A percentile compares a stretch with the other conserved stretches of the same genome.
These are phyloP conservation scores for Capsicum baccatum DNA, from an alignment of 257 asterid genomes.

Conservation along the genomic window DNA sequence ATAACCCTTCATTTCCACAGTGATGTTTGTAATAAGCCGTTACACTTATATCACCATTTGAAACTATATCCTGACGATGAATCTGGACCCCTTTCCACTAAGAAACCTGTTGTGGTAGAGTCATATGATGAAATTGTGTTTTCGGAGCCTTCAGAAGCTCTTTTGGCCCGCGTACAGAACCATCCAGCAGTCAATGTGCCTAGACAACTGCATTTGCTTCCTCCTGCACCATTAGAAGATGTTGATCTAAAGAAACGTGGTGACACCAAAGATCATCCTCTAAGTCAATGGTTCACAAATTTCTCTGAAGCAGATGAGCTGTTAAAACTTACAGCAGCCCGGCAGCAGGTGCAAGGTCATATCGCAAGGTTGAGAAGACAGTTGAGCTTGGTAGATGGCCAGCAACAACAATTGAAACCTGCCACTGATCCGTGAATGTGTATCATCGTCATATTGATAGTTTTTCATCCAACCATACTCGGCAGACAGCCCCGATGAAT, in stretches of 20 bases:
- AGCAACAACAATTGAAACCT: slow-evolving; percentile 2
- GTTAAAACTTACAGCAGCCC: slow-evolving; percentile 89
- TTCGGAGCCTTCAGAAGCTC: slow-evolving; percentile 78
- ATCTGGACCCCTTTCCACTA: slow-evolving; percentile 69
- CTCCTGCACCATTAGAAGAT: slow-evolving; percentile 62
- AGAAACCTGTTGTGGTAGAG: slow-evolving; percentile 84
- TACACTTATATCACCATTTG: slow-evolving; percentile 88
- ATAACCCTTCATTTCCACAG: slow-evolving; percentile 85
- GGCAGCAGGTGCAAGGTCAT: slow-evolving; percentile 77
- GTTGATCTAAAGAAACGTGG: slow-evolving; percentile 60
- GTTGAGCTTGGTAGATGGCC: slow-evolving; percentile 19
- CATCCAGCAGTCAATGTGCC: slow-evolving; percentile 79
- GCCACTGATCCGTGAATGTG: slow-evolving; percentile 33
- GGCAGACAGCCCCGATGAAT: not conserved
- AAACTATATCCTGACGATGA: slow-evolving; percentile 90
- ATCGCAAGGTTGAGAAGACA: slow-evolving; percentile 18
- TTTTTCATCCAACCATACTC: slow-evolving; percentile 23
- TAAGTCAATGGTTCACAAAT: slow-evolving; percentile 77
- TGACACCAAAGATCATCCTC: slow-evolving; percentile 79
- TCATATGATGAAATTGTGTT: slow-evolving; percentile 88
- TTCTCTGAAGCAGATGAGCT: slow-evolving; percentile 96
- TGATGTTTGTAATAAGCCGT: slow-evolving; percentile 78
- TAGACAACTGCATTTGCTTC: slow-evolving; percentile 57
- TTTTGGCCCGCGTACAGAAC: slow-evolving; percentile 77
- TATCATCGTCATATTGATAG: slow-evolving; percentile 32